Evolutionary conservation across 768 basidiomycete genomes (phyloP), one percentile per base, ranked within the genome.

Genomic region (Xerocomellus dryophilus): DNA sequence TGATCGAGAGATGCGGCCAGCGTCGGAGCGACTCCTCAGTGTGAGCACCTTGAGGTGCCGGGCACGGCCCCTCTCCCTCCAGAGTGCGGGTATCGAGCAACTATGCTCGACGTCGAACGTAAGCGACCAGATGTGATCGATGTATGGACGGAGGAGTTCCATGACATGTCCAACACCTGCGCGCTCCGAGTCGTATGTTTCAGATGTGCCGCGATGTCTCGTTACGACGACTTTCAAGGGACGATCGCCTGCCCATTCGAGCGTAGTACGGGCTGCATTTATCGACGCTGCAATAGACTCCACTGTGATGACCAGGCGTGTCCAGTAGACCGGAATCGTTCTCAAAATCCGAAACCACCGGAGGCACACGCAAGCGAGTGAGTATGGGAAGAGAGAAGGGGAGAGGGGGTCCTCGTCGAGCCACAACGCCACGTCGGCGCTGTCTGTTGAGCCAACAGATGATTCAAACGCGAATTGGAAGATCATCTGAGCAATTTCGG

Each of bases 341-440:
- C 7, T 48, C 23, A 58, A 7, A 14, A 58, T 58, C 27, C 15
- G 47, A 25, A 40, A 53, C 58, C 50, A 59, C 21, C 56, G 17
- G 34, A 31, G 38, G 29, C 56, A 58, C 7, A 53, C 50, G 20
- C 42, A 52, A 5, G 56, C 50, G 43, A 36, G 50, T 8, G 46
- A n/a, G 41, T 52, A 58, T 25, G 58, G 58, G 39, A 58, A 59
- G 38, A 58, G 47, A 5, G 31, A 58, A 34, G 58, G 43, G 0
- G 50, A 44, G 7, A 53, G 27, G 1, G 56, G 48, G 15, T 59
- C 50, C 7, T 51, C 45, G 31, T 58, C 42, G 7, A 27, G 17
- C 57, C 57, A 58, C 20, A 23, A 36, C 3, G 14, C 32, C 2
- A 20, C 23, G 1, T 15, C 11, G 1, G 5, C 10, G 15, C 5